phyloP scores from a whole-genome alignment of 2,329 filamentous ascomycete species.

The Arthrobotrys megalospora region DNA sequence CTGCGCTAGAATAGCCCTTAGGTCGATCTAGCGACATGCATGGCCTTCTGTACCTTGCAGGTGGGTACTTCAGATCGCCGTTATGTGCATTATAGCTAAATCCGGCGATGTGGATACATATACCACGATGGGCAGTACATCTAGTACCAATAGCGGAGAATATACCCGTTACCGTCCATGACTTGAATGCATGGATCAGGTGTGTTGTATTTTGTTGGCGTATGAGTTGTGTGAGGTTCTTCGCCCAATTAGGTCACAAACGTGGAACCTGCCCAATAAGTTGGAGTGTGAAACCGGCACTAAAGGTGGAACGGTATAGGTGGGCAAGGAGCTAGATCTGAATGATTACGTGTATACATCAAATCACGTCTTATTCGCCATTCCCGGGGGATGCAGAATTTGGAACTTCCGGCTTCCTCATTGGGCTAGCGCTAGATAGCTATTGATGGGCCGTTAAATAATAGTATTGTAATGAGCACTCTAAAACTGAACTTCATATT shows the following conservation, averaged over 20 bases:
- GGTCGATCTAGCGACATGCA: neutral
- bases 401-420: no score
- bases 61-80: constrained; percentile 3
- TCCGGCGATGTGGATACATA: neutral
- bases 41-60: constrained; percentile 1
- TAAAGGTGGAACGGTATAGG: neutral
- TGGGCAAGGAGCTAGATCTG: neutral
- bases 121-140: neutral
- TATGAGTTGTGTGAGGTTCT: constrained; percentile 28
- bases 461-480: no score
- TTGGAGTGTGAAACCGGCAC: constrained; percentile 17
- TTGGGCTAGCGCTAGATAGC: neutral
- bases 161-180: constrained; percentile 1
- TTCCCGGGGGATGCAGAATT: no score
- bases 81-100: constrained; percentile 9
- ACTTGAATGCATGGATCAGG: neutral
- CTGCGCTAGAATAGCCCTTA: neutral
- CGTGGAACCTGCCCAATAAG: constrained; percentile 21
- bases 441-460: neutral
- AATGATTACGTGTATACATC: neutral
- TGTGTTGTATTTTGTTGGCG: constrained; percentile 25
- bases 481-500: no score
- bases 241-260: constrained; percentile 22
- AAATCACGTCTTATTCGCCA: no score
- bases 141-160: neutral